Conservation (phyloP, 2,329 filamentous ascomycete genomes). For the Pseudogymnoascus sp. region DNA sequence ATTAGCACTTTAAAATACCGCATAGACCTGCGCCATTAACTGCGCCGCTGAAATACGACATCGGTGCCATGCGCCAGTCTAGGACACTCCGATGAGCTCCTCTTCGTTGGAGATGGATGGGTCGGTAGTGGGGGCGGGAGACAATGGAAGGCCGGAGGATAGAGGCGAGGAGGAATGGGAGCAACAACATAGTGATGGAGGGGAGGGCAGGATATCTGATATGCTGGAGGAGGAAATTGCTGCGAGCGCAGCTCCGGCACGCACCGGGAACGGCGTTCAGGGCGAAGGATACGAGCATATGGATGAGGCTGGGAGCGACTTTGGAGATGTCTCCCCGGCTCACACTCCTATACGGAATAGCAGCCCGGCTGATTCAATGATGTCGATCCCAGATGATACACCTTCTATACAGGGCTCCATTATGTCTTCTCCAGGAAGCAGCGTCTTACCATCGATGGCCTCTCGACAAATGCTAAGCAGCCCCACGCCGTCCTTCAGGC, state of each 20-base stretch:
- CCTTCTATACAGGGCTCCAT: slow-evolving; percentile 66
- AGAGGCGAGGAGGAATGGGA: slow-evolving; percentile 17
- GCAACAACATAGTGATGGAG: slow-evolving; percentile 27
- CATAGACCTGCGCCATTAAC: background rate
- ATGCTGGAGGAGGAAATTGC: slow-evolving; percentile 29
- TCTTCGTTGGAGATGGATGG: slow-evolving; percentile 49
- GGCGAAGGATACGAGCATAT: slow-evolving; percentile 25
- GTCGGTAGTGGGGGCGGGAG: slow-evolving; percentile 46
- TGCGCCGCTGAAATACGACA: slow-evolving; percentile 15
- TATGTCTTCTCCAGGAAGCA: slow-evolving; percentile 63
- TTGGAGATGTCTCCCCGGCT: slow-evolving; percentile 47
- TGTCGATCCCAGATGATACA: slow-evolving; percentile 73
- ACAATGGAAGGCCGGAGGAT: slow-evolving; percentile 27
- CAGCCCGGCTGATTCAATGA: slow-evolving; percentile 59
- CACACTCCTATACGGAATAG: slow-evolving; percentile 45
- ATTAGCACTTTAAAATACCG: background rate
- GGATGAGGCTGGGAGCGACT: slow-evolving; percentile 36
- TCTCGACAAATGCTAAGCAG: slow-evolving; percentile 57
- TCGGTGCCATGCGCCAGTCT: slow-evolving; percentile 25
- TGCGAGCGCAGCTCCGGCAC: slow-evolving; percentile 14
- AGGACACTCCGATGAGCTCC: slow-evolving; percentile 57
- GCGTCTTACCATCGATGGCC: slow-evolving; percentile 59
- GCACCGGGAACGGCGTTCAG: slow-evolving; percentile 24
- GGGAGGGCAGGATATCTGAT: slow-evolving; percentile 34
- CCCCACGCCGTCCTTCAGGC: slow-evolving; percentile 75